Evolutionary conservation across 2,329 filamentous ascomycete species (phyloP), one percentile per base, ranked within the genome.

Genomic region (Plectosphaerella cucumerina): DNA sequence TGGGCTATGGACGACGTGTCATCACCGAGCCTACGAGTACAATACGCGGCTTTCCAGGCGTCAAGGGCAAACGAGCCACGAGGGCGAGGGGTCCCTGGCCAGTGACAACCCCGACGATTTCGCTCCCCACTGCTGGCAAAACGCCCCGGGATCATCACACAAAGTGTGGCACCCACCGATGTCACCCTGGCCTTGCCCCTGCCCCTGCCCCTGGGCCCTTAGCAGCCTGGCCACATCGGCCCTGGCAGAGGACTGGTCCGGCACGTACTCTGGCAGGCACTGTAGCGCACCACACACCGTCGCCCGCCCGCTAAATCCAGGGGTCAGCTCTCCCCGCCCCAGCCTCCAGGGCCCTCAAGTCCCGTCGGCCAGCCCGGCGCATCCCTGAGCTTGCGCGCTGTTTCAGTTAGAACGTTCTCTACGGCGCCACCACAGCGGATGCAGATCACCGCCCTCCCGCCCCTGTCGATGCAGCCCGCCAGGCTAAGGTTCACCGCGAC

Each of bases 371-470:
- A 33, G 31, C 8, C 48, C 47, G 20, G 47, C 21, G 31, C 23
- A 53, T 53, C 31, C 35, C 35, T 39, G 35, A 15, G 35, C 50
- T 47, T 50, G 46, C 5, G 31, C 15, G 20, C 35, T 44, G 54
- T 56, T 56, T 56, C 54, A 54, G 46, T 48, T 56, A 55, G 42
- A 55, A 47, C 41, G 43, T 31, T 34, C 42, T 42, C 54, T 49
- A 23, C 46, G 50, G 48, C 54, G 53, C 50, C 53, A 53, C 50
- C 37, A 48, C 15, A 44, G 37, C 44, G 49, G 47, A 52, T 44
- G 39, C 47, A 44, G 52, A 34, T 52, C 50, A 44, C 51, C 46
- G 42, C 43, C 43, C 20, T 6, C 43, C 43, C 43, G 26, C 26
- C 26, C 45, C 50, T 39, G 54, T 50, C 47, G 48, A 41, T 47